Evolutionary conservation across 768 basidiomycete genomes (phyloP), one percentile per base, ranked within the genome.

Genomic region (Cubamyces lactineus): DNA sequence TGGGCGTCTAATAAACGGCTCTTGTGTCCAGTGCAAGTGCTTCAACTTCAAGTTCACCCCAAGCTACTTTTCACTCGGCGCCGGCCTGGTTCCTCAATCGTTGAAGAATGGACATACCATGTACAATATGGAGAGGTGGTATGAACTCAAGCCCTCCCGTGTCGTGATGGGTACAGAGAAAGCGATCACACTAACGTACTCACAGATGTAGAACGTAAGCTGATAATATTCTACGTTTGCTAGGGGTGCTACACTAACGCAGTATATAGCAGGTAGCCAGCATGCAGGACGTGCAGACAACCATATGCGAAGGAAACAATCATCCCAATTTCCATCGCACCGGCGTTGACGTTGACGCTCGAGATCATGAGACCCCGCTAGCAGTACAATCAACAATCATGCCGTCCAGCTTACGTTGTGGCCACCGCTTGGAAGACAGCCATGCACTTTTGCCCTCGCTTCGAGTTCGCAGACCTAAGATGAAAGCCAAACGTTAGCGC

Each of bases 291-390:
- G 8, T 30, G 28, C 28, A 8, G 8, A 30, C 34, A 1, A 34
- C 5, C 34, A 11, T 6, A 6, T 7, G 9, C 34, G 11, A 11
- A 34, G 34, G 34, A 34, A 34, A 34, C 34, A 34, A 9, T 9
- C 9, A 34, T 34, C 5, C 34, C 34, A 17, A 9, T n/a, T 24
- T 40, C 13, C n/a, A 11, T 45, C 54, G 54, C 54, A 39, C 54
- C 54, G 54, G 45, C 24, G 19, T 28, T 34, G n/a, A n/a, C n/a
- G 45, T 34, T 39, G 48, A n/a, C 54, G 43, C 17, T 19, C 11
- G n/a, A 28, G 45, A 42, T 56, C 54, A 56, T 56, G 45, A 23
- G 54, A 56, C 45, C n/a, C 13, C 34, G 30, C 28, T 23, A 12
- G 19, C 45, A 23, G 12, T 38, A 19, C 24, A 5, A 38, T 34